Conservation (phyloP, 257 asterid genomes). For the Solanum ahanhuiri region DNA sequence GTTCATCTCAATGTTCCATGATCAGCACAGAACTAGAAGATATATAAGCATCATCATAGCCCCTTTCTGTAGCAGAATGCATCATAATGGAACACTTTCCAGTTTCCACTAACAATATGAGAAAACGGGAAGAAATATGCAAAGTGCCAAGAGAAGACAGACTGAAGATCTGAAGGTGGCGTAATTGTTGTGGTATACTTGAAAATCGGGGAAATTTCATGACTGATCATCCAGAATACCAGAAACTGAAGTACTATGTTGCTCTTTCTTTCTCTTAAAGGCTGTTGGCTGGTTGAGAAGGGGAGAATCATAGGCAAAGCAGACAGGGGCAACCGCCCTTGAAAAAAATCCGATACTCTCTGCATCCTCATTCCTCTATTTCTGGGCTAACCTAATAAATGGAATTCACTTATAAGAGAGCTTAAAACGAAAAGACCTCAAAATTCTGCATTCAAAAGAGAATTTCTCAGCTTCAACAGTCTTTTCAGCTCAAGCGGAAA, state of each 20-base stretch:
- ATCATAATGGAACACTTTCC: not conserved
- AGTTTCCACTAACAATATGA: not conserved
- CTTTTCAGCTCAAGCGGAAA: not conserved
- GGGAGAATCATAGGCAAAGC: not conserved
- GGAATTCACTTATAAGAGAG: not conserved
- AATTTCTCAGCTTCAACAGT: not conserved
- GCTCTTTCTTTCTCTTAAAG: not conserved
- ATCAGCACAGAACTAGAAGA: not conserved
- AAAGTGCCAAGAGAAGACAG: not conserved
- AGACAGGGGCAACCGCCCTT: constrained; percentile 54
- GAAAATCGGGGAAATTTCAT: not conserved
- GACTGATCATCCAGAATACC: not conserved
- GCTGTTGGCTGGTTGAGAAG: not conserved
- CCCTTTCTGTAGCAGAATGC: not conserved
- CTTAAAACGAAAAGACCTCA: not conserved
- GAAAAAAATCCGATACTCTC: constrained; percentile 2
- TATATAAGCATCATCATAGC: constrained; percentile 13
- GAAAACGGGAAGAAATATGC: not conserved
- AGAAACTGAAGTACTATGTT: not conserved
- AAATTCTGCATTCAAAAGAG: not conserved
- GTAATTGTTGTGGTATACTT: not conserved
- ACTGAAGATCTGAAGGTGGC: not conserved
- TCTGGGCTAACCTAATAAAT: not conserved
- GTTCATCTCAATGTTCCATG: constrained; percentile 7
- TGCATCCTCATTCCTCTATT: not conserved